These are phyloP conservation scores for Lagenaria siceraria DNA, from an alignment of 306 rosid genomes.

Conservation along the genomic window DNA sequence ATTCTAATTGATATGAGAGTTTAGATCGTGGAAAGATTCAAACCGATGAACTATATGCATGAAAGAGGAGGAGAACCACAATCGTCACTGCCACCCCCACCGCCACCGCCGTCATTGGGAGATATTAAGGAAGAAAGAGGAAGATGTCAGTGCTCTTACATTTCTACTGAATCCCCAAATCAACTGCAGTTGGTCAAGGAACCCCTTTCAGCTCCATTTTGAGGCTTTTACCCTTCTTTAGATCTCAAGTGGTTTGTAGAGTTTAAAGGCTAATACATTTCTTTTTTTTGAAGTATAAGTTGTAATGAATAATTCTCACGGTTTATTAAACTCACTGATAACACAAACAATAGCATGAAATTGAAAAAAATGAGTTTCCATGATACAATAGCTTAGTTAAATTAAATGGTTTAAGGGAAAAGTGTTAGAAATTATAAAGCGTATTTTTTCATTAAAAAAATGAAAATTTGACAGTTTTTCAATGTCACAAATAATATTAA, in stretches of 20 bases:
- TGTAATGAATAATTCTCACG: neutral
- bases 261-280: neutral
- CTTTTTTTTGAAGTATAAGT: neutral
- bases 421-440: no score
- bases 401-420: no score
- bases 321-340: no score
- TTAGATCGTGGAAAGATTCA: neutral
- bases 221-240: neutral
- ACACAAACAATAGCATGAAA: no score
- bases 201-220: constrained; percentile 84
- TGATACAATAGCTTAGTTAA: no score
- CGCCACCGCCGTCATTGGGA: neutral
- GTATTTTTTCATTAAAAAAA: no score
- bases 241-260: neutral
- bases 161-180: constrained; percentile 5
- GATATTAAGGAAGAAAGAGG: neutral
- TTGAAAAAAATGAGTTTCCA: no score
- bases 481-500: no score
- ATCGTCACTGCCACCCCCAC: neutral
- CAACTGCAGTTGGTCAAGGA: constrained; percentile 14
- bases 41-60: constrained; percentile 1
- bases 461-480: no score
- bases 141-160: constrained; percentile 28
- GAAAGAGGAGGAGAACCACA: neutral
- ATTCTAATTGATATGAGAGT: neutral